Evolutionary conservation across 345 rosid genomes (phyloP).

Genomic region (Salix viminalis): DNA sequence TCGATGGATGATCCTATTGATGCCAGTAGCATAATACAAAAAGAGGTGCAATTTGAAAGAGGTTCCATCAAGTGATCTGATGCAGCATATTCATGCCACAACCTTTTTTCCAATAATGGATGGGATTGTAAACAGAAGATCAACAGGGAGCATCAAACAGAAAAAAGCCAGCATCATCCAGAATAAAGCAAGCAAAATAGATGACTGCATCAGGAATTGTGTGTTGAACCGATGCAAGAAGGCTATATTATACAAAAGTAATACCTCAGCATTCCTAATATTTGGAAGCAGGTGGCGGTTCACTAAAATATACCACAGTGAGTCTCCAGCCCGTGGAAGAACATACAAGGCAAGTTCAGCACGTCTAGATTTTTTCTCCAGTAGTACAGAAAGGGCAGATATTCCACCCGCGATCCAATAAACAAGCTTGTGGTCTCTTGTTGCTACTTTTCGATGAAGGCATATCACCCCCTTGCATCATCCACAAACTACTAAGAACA

Average conservation of each 20-base stretch:
- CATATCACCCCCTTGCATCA: slow-evolving; percentile 77
- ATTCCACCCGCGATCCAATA: slow-evolving; percentile 90
- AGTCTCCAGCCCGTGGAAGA: slow-evolving; percentile 96
- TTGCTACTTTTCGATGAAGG: slow-evolving; percentile 75
- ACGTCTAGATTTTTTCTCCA: slow-evolving; percentile 93
- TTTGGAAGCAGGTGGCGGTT: slow-evolving; percentile 83
- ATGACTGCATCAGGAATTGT: not conserved
- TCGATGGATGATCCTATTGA: not conserved
- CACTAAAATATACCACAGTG: slow-evolving; percentile 86
- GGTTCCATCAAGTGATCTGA: not conserved
- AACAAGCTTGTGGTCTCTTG: slow-evolving; percentile 87
- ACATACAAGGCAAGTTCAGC: slow-evolving; percentile 94
- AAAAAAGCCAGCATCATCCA: not conserved
- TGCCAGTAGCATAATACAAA: not conserved
- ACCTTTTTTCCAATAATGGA: not conserved
- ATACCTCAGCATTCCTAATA: slow-evolving; percentile 91
- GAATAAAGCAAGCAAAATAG: not conserved
- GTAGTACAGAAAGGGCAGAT: slow-evolving; percentile 83
- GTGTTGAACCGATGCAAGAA: slow-evolving; percentile 1
- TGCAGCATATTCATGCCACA: not conserved
- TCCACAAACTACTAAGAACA: slow-evolving; percentile 20
- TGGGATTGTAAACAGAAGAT: not conserved
- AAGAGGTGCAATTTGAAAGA: not conserved
- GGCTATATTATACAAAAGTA: not conserved
- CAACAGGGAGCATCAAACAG: not conserved